Base-by-base conservation (phyloP, 192 early-diverging fungal species). In the Backusella circina region DNA sequence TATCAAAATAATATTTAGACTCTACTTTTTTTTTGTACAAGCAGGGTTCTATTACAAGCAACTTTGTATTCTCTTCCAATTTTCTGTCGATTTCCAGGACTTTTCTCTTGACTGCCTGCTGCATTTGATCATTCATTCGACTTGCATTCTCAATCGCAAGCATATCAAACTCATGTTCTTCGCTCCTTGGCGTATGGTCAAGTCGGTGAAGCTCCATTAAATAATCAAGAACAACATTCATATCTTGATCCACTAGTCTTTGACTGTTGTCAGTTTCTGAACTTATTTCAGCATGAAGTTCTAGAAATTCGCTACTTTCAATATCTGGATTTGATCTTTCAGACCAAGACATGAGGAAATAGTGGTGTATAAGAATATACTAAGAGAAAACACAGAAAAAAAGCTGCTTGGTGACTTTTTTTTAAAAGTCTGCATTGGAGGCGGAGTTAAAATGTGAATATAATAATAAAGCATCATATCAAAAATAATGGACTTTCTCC, bases 101-200 rank as follows among this genome's bases (percentile, higher is more conserved):
- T 39, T 74, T 35, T 10, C n/a, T 28, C 12, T 39, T 57, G 1
- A 74, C 61, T 23, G 21, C 30, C 1, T 61, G 8, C 16, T 74
- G 72, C 54, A 74, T 28, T 21, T 65, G 72, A n/a, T 65, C 30
- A 26, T 74, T 74, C n/a, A 74, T 18, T 18, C 33, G 31, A 35
- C 23, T 18, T 3, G 65, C 65, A 67, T 31, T 67, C 0, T 67
- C 65, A 10, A 67, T 33, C 6, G 65, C 54, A 23, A 61, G 23
- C 2, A 12, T 13, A 61, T 61, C 54, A 12, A 61, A 13, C 26
- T 61, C 23, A 9, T 28, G 21, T 28, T 26, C 26, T 61, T 13
- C 54, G n/a, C 12, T 28, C 9, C 12, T 61, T 61, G 54, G 12
- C 10, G 54, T 13, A 15, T 61, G 9, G 54, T 61, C 54, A 1